phyloP scores from a whole-genome alignment of 768 basidiomycete species.

The Sarcomyxa edulis region DNA sequence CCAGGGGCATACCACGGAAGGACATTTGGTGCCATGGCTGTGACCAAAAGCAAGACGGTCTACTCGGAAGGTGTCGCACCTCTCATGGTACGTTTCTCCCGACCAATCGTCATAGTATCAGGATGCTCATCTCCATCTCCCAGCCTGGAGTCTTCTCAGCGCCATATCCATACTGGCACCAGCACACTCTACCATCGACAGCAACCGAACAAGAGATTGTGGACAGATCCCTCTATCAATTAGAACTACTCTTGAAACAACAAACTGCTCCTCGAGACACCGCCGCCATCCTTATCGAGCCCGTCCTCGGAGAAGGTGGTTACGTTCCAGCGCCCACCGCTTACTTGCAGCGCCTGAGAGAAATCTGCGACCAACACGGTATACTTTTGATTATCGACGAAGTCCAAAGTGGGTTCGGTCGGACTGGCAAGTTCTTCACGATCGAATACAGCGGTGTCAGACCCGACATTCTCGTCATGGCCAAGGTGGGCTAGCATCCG shows the following conservation, averaged over 20 bases:
- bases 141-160: constrained; percentile 81
- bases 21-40: constrained; percentile 88
- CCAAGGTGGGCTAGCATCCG: constrained; percentile 58
- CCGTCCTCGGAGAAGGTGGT: constrained; percentile 92
- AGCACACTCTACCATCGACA: constrained; percentile 51
- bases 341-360: constrained; percentile 75
- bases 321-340: constrained; percentile 84
- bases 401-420: constrained; percentile 86
- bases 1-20: constrained; percentile 84
- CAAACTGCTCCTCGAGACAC: constrained; percentile 82
- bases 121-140: constrained; percentile 3
- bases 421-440: constrained; percentile 82
- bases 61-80: constrained; percentile 79
- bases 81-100: constrained; percentile 59
- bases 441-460: constrained; percentile 78
- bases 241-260: constrained; percentile 72
- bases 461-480: constrained; percentile 86
- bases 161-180: constrained; percentile 94
- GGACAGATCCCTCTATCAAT: constrained; percentile 66
- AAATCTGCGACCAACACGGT: constrained; percentile 81
- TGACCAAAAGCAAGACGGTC: constrained; percentile 92
- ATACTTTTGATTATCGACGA: constrained; percentile 85
- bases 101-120: constrained; percentile 1
- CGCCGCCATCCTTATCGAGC: constrained; percentile 91
- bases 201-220: constrained; percentile 57